These are phyloP conservation scores for Abortiporus biennis DNA, from an alignment of 1,284 basidiomycete species.

Conservation along the genomic window DNA sequence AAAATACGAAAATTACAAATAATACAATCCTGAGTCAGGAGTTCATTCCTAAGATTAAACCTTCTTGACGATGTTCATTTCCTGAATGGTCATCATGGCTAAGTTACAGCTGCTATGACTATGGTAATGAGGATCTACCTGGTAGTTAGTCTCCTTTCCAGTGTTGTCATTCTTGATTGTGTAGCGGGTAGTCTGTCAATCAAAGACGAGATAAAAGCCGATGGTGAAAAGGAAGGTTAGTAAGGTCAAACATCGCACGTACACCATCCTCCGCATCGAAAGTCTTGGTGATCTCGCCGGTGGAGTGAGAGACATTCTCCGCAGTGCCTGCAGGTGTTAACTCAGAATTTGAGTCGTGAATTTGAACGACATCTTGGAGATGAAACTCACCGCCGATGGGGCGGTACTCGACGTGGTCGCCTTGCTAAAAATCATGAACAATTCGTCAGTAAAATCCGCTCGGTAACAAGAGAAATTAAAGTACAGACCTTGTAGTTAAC, in stretches of 20 bases:
- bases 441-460: background rate
- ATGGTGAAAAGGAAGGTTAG: background rate
- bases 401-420: conserved; percentile 38
- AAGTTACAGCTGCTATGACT: background rate
- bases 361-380: background rate
- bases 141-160: conserved; percentile 33
- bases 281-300: conserved; percentile 30
- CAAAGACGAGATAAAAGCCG: background rate
- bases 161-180: conserved; percentile 39
- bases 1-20: too few species aligned
- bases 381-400: conserved; percentile 29
- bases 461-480: background rate
- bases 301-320: conserved; percentile 34
- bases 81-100: conserved; percentile 19
- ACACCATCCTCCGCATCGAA: conserved; percentile 24
- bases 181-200: conserved; percentile 25
- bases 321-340: conserved; percentile 18
- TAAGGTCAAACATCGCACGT: conserved; percentile 9
- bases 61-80: conserved; percentile 34
- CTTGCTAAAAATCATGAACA: conserved; percentile 21
- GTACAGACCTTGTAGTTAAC: conserved; percentile 14
- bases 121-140: conserved; percentile 26
- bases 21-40: too few species aligned
- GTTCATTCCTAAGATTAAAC: too few species aligned
- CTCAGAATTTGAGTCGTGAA: background rate